Evolutionary conservation across 495 filamentous ascomycete genomes (phyloP).

Genomic region (Chlorociboria aeruginascens): DNA sequence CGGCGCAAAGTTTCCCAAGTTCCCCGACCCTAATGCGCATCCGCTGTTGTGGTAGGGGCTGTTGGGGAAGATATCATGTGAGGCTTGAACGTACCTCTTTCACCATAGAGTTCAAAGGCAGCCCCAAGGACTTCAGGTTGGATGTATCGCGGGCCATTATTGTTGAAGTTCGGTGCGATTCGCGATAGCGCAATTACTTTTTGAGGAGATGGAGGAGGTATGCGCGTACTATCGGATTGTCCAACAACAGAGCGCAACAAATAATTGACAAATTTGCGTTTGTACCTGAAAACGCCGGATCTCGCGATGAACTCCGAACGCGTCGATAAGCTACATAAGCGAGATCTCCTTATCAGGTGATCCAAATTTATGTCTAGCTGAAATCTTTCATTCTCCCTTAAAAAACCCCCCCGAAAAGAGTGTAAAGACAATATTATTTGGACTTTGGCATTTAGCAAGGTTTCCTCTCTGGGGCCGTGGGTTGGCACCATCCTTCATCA

Average conservation of each 20-base stretch:
- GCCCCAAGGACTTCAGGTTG: constrained; percentile 48
- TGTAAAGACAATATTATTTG: too few relatives aligned
- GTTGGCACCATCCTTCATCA: constrained; percentile 20
- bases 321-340: too few relatives aligned
- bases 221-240: background rate
- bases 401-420: too few relatives aligned
- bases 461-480: too few relatives aligned
- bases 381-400: too few relatives aligned
- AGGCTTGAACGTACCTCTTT: constrained; percentile 42
- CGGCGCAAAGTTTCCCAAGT: background rate
- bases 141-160: constrained; percentile 43
- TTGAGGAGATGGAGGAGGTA: background rate
- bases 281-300: too few relatives aligned
- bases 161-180: constrained; percentile 2
- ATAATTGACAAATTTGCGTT: too few relatives aligned
- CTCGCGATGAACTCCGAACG: too few relatives aligned
- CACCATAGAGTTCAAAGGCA: constrained; percentile 45
- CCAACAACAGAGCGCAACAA: too few relatives aligned
- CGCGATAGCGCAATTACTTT: background rate
- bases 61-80: background rate
- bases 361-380: too few relatives aligned
- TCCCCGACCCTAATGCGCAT: background rate
- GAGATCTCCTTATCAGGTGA: too few relatives aligned
- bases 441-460: too few relatives aligned
- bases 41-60: background rate